These are phyloP conservation scores for Silene conica DNA, from an alignment of 148 eudicot genomes.

Conservation along the genomic window DNA sequence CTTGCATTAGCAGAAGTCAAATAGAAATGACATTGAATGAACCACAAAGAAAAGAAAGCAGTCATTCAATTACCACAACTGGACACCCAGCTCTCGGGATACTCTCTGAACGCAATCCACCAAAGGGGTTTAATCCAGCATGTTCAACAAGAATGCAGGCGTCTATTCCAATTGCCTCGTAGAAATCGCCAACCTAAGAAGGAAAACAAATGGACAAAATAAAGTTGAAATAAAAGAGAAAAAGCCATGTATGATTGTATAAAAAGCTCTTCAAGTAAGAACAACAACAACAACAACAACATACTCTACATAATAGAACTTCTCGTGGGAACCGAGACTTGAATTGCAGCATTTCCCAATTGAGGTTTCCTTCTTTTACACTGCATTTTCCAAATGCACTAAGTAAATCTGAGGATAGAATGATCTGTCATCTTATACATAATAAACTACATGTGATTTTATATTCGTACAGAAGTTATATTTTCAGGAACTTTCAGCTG, in stretches of 20 bases:
- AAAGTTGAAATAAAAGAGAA: not conserved
- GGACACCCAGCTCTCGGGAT: slow-evolving; percentile 98
- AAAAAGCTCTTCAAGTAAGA: slow-evolving; percentile 9
- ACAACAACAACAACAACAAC: slow-evolving; percentile 23
- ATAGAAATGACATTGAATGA: slow-evolving; percentile 5
- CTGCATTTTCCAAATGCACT: slow-evolving; percentile 36
- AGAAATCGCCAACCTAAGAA: slow-evolving; percentile 86
- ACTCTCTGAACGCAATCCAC: slow-evolving; percentile 93
- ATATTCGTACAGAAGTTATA: not conserved
- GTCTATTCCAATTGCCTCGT: slow-evolving; percentile 93
- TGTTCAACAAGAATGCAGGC: slow-evolving; percentile 96
- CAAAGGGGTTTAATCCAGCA: slow-evolving; percentile 96
- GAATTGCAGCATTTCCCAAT: slow-evolving; percentile 88
- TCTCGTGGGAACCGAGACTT: slow-evolving; percentile 97
- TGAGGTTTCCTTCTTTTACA: slow-evolving; percentile 90
- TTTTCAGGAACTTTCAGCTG: not conserved
- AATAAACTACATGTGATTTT: not conserved
- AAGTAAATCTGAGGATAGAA: slow-evolving; percentile 12
- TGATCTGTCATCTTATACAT: not conserved
- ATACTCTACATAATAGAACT: slow-evolving; percentile 88
- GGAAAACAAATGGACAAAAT: slow-evolving; percentile 11
- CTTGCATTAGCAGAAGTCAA: not conserved
- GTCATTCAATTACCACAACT: slow-evolving; percentile 58
- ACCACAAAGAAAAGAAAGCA: slow-evolving; percentile 11
- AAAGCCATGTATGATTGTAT: not conserved